Conservation (phyloP, 2,329 filamentous ascomycete genomes). For the Xylaria sp. region DNA sequence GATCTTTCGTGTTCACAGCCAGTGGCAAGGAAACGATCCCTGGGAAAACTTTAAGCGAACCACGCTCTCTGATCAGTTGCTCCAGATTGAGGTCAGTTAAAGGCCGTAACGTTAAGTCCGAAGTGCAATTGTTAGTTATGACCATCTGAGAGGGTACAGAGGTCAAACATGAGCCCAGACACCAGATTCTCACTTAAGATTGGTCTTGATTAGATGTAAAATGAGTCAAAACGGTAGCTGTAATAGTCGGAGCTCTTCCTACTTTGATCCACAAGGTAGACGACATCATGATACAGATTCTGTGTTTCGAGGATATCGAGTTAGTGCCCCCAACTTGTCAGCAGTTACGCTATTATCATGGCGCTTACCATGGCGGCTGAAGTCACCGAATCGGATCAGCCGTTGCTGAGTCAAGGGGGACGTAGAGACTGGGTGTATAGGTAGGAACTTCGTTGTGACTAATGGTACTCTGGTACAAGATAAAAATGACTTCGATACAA, state of each 20-base stretch:
- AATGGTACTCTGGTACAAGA: constrained; percentile 22
- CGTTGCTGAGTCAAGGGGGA: constrained; percentile 32
- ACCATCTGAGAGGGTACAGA: constrained; percentile 3
- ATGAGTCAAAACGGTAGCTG: constrained; percentile 11
- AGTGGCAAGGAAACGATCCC: neutral
- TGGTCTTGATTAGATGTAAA: constrained; percentile 10
- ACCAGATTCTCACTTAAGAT: neutral
- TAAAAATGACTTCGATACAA: constrained; percentile 8
- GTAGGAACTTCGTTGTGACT: constrained; percentile 15
- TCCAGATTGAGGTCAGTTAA: constrained; percentile 8
- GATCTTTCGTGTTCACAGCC: constrained; percentile 7
- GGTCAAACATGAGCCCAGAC: constrained; percentile 15
- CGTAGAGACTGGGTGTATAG: constrained; percentile 6
- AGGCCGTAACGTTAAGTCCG: neutral
- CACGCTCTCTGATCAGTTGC: constrained; percentile 21
- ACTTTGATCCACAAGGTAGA: neutral
- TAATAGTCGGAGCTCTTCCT: neutral
- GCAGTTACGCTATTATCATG: constrained; percentile 16
- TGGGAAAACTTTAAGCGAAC: neutral
- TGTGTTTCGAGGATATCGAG: constrained; percentile 10
- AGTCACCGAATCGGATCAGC: constrained; percentile 19
- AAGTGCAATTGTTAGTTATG: constrained; percentile 5
- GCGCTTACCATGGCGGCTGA: constrained; percentile 30
- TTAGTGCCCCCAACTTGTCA: constrained; percentile 17
- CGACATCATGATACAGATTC: constrained; percentile 10